These are phyloP conservation scores for Fragilariopsis cylindrus DNA, from an alignment of 108 stramenopile genomes.

Conservation along the genomic window DNA sequence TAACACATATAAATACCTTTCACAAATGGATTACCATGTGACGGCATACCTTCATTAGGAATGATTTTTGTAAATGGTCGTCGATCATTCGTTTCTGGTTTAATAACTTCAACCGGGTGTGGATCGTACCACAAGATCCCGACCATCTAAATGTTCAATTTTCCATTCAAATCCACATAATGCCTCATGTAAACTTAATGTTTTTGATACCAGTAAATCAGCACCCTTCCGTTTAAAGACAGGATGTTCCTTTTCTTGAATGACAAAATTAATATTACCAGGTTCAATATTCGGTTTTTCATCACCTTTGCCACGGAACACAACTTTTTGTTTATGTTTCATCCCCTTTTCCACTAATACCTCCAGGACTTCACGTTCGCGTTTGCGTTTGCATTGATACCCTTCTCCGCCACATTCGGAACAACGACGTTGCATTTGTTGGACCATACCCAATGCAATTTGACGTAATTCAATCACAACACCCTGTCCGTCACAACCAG, in stretches of 20 bases:
- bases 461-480: slow-evolving; percentile 85
- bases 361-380: slow-evolving; percentile 84
- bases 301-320: slow-evolving; percentile 92
- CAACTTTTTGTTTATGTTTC: slow-evolving; percentile 91
- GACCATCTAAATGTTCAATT: slow-evolving; percentile 91
- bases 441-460: slow-evolving; percentile 91
- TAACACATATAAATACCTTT: slow-evolving; percentile 89
- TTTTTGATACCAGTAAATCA: slow-evolving; percentile 88
- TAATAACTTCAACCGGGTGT: slow-evolving; percentile 90
- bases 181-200: slow-evolving; percentile 90
- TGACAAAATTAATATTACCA: slow-evolving; percentile 95
- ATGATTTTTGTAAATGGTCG: slow-evolving; percentile 86
- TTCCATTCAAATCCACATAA: slow-evolving; percentile 90
- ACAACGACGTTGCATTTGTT: slow-evolving; percentile 85
- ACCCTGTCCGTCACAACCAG: slow-evolving; percentile 84
- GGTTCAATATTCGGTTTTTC: slow-evolving; percentile 91
- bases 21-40: slow-evolving; percentile 89
- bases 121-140: slow-evolving; percentile 82
- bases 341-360: slow-evolving; percentile 95
- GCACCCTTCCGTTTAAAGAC: slow-evolving; percentile 94
- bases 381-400: slow-evolving; percentile 60
- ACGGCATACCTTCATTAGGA: slow-evolving; percentile 96
- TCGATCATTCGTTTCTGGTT: slow-evolving; percentile 67
- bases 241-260: slow-evolving; percentile 94
- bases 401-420: slow-evolving; percentile 79